These are phyloP conservation scores for Daedalea quercina DNA, from an alignment of 768 basidiomycete species.

Conservation along the genomic window DNA sequence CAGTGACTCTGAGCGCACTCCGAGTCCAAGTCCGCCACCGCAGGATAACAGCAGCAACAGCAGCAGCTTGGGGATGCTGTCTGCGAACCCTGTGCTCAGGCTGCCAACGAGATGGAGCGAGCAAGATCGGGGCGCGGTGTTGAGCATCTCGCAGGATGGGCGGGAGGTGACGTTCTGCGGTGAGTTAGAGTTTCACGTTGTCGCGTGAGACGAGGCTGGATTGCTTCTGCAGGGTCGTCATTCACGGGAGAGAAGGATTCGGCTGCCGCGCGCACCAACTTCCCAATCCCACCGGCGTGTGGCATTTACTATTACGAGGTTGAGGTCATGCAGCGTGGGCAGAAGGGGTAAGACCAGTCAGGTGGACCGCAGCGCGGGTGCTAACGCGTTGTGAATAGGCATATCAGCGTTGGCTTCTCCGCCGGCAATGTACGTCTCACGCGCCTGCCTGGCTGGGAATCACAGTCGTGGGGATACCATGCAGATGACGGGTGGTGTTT, in stretches of 20 bases:
- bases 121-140: conserved; percentile 47
- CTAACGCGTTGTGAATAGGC: conserved; percentile 32
- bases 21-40: conserved; percentile 38
- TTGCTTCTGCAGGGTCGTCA: conserved; percentile 34
- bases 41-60: conserved; percentile 4
- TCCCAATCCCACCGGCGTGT: conserved; percentile 75
- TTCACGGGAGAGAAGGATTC: conserved; percentile 73
- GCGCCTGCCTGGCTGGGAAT: conserved; percentile 83
- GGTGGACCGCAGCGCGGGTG: neutral
- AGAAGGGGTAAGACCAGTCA: conserved; percentile 51
- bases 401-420: conserved; percentile 82
- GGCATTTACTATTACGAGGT: conserved; percentile 97
- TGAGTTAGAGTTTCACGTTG: conserved; percentile 22
- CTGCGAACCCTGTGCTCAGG: conserved; percentile 12
- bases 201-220: neutral
- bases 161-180: conserved; percentile 70
- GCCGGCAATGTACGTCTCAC: conserved; percentile 56
- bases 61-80: neutral
- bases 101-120: conserved; percentile 80
- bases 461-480: conserved; percentile 86
- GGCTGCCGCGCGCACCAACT: conserved; percentile 71
- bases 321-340: conserved; percentile 71
- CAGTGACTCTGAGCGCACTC: conserved; percentile 61
- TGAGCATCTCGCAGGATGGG: conserved; percentile 65
- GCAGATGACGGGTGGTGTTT: conserved; percentile 84